Evolutionary conservation across 257 asterid genomes (phyloP), one percentile per base, ranked within the genome.

Genomic region (Solanum neorickii): DNA sequence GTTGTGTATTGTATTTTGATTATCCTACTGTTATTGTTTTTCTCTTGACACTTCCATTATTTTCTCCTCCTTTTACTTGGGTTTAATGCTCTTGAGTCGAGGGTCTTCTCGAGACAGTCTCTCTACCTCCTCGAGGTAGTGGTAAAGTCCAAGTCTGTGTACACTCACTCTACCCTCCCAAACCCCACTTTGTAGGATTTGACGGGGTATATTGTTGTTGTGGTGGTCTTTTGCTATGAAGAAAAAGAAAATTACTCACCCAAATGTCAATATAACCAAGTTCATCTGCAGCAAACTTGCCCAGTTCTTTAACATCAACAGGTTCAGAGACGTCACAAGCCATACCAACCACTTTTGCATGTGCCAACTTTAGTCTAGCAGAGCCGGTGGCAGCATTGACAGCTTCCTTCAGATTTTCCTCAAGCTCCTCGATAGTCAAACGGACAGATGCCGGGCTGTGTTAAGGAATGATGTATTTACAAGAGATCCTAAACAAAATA

Each of bases 271-370:
- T 83, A 20, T 92, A 88, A 82, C 98, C 98, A 88, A 97, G 95
- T 91, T 95, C 94, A 66, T 88, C 90, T 59, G 91, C 92, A 62
- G 98, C 98, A 84, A 91, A 97, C 18, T 89, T 89, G 65, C 96
- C 96, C 91, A 97, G 91, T 88, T 91, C 93, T 83, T 83, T 89
- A 75, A 97, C 98, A 75, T 97, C 99, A 69, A 93, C 94, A n/a
- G 99, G 96, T 25, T 92, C 91, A 88, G 99, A 95, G 86, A 97
- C 99, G 72, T 97, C 99, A 89, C 98, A 97, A 15, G 98, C 94
- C 82, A 92, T 92, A 76, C 99, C 99, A 60, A 92, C 95, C 15
- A 97, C 95, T 90, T 92, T 93, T 87, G 98, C 98, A 87, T 90
- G 94, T 25, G 91, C 91, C 89, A 94, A 86, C 13, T 83, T 91